Evolutionary conservation across 768 basidiomycete genomes (phyloP).

Genomic region (Leccinum uliginosum): DNA sequence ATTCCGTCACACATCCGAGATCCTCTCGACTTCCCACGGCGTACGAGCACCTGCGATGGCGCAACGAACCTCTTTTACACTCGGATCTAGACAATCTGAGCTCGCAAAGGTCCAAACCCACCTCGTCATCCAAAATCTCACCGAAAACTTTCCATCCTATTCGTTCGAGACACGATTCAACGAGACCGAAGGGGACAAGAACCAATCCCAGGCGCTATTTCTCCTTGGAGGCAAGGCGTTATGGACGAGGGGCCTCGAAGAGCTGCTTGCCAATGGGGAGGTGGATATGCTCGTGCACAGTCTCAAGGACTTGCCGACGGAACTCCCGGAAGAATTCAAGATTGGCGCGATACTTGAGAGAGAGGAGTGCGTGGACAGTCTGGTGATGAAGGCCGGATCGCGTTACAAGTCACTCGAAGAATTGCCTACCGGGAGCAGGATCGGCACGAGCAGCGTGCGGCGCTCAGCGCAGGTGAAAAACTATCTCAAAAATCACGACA

Average conservation of each 20-base stretch:
- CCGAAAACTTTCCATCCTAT: constrained; percentile 47
- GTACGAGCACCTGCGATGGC: constrained; percentile 11
- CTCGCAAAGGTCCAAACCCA: constrained; percentile 90
- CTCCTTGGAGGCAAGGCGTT: constrained; percentile 86
- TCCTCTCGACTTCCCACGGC: neutral
- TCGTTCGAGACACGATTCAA: constrained; percentile 54
- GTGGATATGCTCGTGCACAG: constrained; percentile 94
- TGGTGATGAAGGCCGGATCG: constrained; percentile 78
- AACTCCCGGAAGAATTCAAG: constrained; percentile 76
- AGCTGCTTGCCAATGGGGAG: constrained; percentile 60
- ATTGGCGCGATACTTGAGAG: constrained; percentile 82
- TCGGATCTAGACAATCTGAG: constrained; percentile 85
- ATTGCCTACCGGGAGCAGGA: constrained; percentile 79
- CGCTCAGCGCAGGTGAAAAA: constrained; percentile 86
- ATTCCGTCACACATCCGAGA: neutral
- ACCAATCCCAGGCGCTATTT: constrained; percentile 86
- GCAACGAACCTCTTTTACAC: constrained; percentile 47
- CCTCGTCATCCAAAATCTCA: constrained; percentile 64
- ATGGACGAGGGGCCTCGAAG: constrained; percentile 97
- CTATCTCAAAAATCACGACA: constrained; percentile 51
- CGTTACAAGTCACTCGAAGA: constrained; percentile 73
- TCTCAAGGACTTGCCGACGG: constrained; percentile 91
- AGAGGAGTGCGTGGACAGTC: constrained; percentile 83
- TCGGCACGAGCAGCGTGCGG: constrained; percentile 95
- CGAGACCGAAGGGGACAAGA: constrained; percentile 81